Evolutionary conservation across 768 basidiomycete species (phyloP).

Genomic region (Serendipita sp.): DNA sequence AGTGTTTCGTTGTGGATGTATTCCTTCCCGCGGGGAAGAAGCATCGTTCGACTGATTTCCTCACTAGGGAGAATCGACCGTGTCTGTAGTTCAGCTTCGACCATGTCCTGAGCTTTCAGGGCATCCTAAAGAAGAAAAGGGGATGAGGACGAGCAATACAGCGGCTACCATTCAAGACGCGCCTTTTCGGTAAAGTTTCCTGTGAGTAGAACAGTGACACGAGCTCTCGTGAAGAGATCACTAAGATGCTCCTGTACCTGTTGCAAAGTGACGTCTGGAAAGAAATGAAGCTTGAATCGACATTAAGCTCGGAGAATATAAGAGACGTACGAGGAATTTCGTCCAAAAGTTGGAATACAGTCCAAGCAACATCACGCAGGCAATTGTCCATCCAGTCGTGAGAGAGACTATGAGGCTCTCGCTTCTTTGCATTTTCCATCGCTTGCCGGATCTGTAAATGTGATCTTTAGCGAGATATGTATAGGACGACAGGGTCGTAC

Average conservation of each 20-base stretch:
- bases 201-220: constrained; percentile 56
- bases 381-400: constrained; percentile 62
- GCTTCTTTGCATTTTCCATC: constrained; percentile 78
- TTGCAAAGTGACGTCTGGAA: constrained; percentile 49
- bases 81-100: constrained; percentile 48
- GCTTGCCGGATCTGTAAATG: constrained; percentile 45
- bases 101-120: constrained; percentile 48
- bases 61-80: constrained; percentile 25
- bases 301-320: neutral
- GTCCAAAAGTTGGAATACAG: constrained; percentile 55
- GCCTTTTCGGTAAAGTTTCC: constrained; percentile 83
- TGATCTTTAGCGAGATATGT: neutral
- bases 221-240: constrained; percentile 44
- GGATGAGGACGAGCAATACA: neutral
- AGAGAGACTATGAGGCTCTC: constrained; percentile 65
- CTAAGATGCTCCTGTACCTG: constrained; percentile 51
- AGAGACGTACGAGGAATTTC: constrained; percentile 51
- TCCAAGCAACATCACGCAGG: constrained; percentile 58
- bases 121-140: constrained; percentile 45
- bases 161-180: constrained; percentile 19
- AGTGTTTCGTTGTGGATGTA: constrained; percentile 48
- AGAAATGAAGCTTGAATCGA: neutral
- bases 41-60: constrained; percentile 30
- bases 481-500: constrained; percentile 24
- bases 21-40: constrained; percentile 61